Evolutionary conservation across 164 flowering plant species (phyloP), one percentile per base, ranked within the genome.

Genomic region (Piper longum): DNA sequence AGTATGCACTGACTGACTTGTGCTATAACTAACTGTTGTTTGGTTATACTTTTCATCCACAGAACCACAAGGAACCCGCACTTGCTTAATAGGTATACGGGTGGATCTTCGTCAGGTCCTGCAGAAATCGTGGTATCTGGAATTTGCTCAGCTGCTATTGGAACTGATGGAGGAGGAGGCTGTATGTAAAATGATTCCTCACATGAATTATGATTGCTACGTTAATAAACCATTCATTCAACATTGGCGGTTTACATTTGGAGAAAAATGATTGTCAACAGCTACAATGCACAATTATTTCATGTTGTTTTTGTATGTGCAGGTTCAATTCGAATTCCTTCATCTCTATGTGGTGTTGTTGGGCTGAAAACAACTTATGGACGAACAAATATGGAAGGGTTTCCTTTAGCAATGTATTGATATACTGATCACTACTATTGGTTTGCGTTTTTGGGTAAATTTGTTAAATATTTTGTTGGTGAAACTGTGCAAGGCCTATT

Each of bases 151-250:
- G 98, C 97, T 71, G 91, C 98, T 64, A 69, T 93, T 58, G 98
- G 98, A 78, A 88, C 96, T 54, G 97, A 90, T 73, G 96, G 96
- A 54, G 98, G 96, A 54, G 98, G 98, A 90, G 97, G 98, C 89
- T 74, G 79, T 75, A 63, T 63, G 65, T 43, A 63, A 66, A 36
- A 40, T 42, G 60, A 45, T 43, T 17, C 26, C 42, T 13, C 40
- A 36, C 36, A 55, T 13, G 1, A 54, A 17, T 59, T 48, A 9
- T 48, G 52, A 5, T 48, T 48, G 52, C 52, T 48, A 14, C 52
- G 11, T 14, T 48, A 5, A 12, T 48, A 5, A 2, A 48, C 9
- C 9, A 48, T 14, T 9, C 48, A 5, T 48, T 12, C 11, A 5
- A 9, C 11, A 2, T 6, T 48, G 52, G 3, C 14, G 3, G 9